These are phyloP conservation scores for Lyophyllum atratum DNA, from an alignment of 768 basidiomycete species.

Conservation along the genomic window DNA sequence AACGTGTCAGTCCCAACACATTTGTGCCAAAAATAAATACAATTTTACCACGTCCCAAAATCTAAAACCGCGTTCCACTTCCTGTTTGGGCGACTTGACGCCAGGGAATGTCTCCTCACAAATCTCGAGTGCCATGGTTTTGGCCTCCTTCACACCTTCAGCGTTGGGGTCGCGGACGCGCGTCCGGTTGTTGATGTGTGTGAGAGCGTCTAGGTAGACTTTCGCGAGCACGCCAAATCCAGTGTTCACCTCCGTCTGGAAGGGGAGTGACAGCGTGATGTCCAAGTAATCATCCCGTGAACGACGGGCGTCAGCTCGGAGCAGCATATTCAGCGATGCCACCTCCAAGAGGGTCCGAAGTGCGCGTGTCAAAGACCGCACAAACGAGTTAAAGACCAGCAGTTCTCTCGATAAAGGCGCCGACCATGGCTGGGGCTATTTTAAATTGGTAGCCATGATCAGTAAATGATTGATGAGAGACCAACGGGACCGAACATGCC, in stretches of 20 bases:
- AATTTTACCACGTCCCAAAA: constrained; percentile 92
- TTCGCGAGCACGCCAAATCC: constrained; percentile 97
- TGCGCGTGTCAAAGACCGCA: constrained; percentile 87
- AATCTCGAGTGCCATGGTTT: constrained; percentile 84
- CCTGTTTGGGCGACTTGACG: constrained; percentile 81
- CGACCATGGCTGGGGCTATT: constrained; percentile 86
- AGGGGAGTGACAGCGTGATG: constrained; percentile 88
- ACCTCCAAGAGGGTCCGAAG: constrained; percentile 90
- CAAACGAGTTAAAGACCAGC: constrained; percentile 97
- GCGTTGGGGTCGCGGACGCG: constrained; percentile 77
- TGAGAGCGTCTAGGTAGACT: constrained; percentile 92
- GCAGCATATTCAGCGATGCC: constrained; percentile 88
- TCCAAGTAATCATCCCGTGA: constrained; percentile 91
- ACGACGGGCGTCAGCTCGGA: constrained; percentile 85
- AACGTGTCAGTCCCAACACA: constrained; percentile 1
- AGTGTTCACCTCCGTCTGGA: constrained; percentile 96
- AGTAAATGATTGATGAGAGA: not conserved
- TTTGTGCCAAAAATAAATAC: constrained; percentile 2
- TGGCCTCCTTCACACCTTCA: constrained; percentile 80
- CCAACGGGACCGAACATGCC: constrained; percentile 45
- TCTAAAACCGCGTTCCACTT: constrained; percentile 95
- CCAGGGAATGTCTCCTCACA: constrained; percentile 95
- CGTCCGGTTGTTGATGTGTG: constrained; percentile 80
- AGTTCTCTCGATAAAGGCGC: constrained; percentile 96
- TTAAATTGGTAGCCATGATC: not conserved